Base-by-base conservation (phyloP, 2,329 filamentous ascomycete species). In the Scedosporium apiospermum region DNA sequence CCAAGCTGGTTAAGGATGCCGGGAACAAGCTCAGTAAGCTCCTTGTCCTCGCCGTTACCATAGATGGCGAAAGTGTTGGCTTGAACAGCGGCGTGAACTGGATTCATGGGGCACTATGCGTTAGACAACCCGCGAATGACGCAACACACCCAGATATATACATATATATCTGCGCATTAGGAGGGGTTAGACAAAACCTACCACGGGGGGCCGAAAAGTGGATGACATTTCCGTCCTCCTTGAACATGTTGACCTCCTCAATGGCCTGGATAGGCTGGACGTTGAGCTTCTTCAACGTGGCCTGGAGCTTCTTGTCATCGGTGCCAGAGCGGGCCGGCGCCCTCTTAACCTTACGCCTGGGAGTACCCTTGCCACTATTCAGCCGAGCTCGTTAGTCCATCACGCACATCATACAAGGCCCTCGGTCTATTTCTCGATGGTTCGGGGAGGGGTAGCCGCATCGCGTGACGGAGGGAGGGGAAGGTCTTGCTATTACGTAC, bases 231-330 rank as follows among this genome's bases (percentile, higher is more conserved):
- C 95, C 95, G 77, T 99, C 95, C 76, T 90, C 89, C 90, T 99
- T 99, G 89, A 99, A 99, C 95, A 99, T 99, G 89, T 99, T 99
- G 78, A 99, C 95, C 85, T 99, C 95, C 88, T 99, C 95, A 73
- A 99, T 99, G 69, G 90, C 91, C 84, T 96, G 93, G 80, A 99
- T 98, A 73, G 95, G 95, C 87, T 99, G 95, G 65, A 96, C 93
- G 81, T 98, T 98, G 78, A 99, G 88, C 89, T 99, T 99, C 90
- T 99, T 99, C 70, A 99, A 86, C 66, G 91, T 83, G 66, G 88
- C 87, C 83, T 99, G 95, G 68, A 99, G 91, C 88, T 99, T 99
- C 91, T 97, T 98, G 88, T 99, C 95, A 77, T 99, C 95, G 78
- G 90, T 91, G 76, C 89, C 91, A 69, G 90, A 90, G 78, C 87